phyloP scores from a whole-genome alignment of 352 stramenopile genomes.

The Pythium brachiatum region DNA sequence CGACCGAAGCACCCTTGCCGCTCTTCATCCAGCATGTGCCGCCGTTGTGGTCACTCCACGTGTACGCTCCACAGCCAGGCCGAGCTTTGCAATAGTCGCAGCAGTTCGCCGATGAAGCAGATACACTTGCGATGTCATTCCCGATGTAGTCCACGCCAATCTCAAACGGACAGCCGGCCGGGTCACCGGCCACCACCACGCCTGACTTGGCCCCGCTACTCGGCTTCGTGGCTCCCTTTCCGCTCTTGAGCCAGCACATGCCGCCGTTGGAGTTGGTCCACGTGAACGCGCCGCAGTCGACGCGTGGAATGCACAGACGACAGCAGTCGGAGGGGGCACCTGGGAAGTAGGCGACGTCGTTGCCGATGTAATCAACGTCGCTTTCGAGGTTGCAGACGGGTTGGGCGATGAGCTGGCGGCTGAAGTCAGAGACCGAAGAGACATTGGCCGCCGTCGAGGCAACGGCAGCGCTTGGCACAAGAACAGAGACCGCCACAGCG shows the following conservation, averaged over 20 bases:
- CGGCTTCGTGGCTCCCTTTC: background rate
- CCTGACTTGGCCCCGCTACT: background rate
- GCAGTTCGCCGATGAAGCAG: background rate
- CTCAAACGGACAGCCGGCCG: background rate
- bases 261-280: background rate
- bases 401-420: background rate
- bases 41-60: conserved; percentile 45
- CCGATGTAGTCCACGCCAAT: background rate
- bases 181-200: background rate
- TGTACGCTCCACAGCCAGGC: conserved; percentile 3
- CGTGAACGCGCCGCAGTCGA: background rate
- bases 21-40: conserved; percentile 65
- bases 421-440: background rate
- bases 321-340: background rate
- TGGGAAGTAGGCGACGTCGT: conserved; percentile 24
- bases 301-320: background rate
- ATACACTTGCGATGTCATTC: background rate
- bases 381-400: conserved; percentile 13
- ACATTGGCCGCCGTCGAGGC: background rate
- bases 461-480: too few relatives aligned
- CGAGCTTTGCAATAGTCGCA: background rate
- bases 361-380: conserved; percentile 29
- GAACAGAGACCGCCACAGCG: too few relatives aligned
- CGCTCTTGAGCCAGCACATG: background rate
- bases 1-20: background rate